Evolutionary conservation across 2,329 filamentous ascomycete species (phyloP).

Genomic region (Diaporthe ampelina): DNA sequence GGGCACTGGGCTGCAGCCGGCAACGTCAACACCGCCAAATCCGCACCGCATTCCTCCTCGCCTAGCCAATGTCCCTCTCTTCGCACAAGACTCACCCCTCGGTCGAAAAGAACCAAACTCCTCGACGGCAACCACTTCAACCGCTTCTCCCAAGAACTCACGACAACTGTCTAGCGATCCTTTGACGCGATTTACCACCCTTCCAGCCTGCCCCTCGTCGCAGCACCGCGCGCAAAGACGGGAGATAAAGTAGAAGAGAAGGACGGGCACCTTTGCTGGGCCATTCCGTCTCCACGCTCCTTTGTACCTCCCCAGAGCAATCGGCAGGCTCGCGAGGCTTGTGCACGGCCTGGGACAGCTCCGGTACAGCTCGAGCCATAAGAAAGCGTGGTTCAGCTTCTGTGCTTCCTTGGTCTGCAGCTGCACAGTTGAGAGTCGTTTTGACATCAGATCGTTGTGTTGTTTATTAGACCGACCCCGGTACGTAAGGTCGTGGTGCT

Average conservation of each 20-base stretch:
- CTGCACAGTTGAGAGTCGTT: slow-evolving; percentile 19
- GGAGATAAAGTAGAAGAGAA: slow-evolving; percentile 7
- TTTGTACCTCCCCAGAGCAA: slow-evolving; percentile 35
- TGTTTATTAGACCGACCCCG: slow-evolving; percentile 16
- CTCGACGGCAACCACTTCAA: not conserved
- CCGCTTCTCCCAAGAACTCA: not conserved
- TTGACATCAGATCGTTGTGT: slow-evolving; percentile 5
- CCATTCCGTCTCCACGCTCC: slow-evolving; percentile 35
- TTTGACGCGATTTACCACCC: not conserved
- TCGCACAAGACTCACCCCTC: slow-evolving; percentile 2
- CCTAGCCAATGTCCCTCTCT: not conserved
- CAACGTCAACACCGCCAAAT: slow-evolving; percentile 33
- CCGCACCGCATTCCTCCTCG: slow-evolving; percentile 17
- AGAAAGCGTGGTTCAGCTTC: not conserved
- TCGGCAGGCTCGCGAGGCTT: slow-evolving; percentile 35
- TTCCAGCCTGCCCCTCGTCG: too few species aligned
- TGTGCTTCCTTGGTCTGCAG: slow-evolving; percentile 1
- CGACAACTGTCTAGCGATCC: not conserved
- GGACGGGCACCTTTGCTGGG: slow-evolving; percentile 16
- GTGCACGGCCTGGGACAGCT: slow-evolving; percentile 19
- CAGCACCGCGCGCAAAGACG: slow-evolving; percentile 13
- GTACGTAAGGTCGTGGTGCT: slow-evolving; percentile 32
- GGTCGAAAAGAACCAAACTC: slow-evolving; percentile 9
- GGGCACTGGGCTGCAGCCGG: slow-evolving; percentile 30
- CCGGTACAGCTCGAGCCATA: not conserved